Percentiles rank a stretch among this genome's conserved stretches.
phyloP scores from a whole-genome alignment of 1,284 basidiomycete genomes.

The Vanrija sp. region DNA sequence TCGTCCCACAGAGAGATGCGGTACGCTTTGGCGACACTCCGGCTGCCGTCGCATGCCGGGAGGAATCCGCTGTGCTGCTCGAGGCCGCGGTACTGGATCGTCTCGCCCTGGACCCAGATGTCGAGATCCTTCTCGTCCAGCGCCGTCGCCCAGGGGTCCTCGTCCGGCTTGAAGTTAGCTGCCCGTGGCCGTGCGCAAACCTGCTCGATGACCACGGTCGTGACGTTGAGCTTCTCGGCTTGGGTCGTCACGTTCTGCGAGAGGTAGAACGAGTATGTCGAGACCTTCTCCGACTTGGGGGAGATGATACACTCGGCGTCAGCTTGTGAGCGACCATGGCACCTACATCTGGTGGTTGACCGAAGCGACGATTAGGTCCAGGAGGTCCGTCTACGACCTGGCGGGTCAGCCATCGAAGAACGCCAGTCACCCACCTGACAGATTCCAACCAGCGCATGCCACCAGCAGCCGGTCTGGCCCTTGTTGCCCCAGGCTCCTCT shows the following conservation, averaged over 20 bases:
- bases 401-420: background rate
- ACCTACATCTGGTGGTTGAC: constrained; percentile 35
- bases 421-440: constrained; percentile 28
- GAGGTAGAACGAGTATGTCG: constrained; percentile 31
- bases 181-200: constrained; percentile 28
- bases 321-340: background rate
- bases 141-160: constrained; percentile 3
- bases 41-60: constrained; percentile 23
- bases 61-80: constrained; percentile 18
- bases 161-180: constrained; percentile 12
- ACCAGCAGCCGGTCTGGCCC: constrained; percentile 41
- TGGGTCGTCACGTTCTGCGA: constrained; percentile 11
- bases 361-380: constrained; percentile 41
- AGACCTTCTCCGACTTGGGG: constrained; percentile 11
- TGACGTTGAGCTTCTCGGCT: constrained; percentile 15
- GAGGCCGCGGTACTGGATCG: constrained; percentile 18
- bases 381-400: constrained; percentile 26
- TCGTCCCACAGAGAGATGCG: constrained; percentile 28
- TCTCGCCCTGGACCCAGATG: constrained; percentile 6
- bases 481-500: constrained; percentile 39
- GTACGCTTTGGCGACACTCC: constrained; percentile 34
- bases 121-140: constrained; percentile 1
- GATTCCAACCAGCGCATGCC: constrained; percentile 29
- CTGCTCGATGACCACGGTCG: constrained; percentile 35
- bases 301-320: constrained; percentile 31